Evolutionary conservation across 163 green algal genomes (phyloP), one percentile per base, ranked within the genome.

Genomic region (Chlamydomonas reinhardtii): DNA sequence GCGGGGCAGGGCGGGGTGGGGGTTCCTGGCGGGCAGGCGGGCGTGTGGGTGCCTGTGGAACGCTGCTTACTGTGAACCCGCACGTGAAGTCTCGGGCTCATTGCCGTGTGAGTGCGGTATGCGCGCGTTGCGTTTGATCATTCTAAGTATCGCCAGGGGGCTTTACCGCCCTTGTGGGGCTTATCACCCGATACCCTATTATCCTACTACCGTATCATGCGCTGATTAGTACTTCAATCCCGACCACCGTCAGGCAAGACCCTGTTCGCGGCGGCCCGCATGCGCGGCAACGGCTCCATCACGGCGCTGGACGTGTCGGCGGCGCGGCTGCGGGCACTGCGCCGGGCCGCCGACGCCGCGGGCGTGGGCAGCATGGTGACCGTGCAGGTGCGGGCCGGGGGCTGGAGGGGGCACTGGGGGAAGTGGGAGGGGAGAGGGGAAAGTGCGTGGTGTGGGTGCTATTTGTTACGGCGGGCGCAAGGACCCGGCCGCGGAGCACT

Each of bases 191-290:
- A n/a, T n/a, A n/a, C n/a, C n/a, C n/a, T n/a, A n/a, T n/a, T n/a
- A n/a, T n/a, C n/a, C n/a, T n/a, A n/a, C n/a, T n/a, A n/a, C n/a
- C n/a, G n/a, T n/a, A n/a, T n/a, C n/a, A n/a, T n/a, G n/a, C n/a
- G n/a, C n/a, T n/a, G n/a, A n/a, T n/a, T n/a, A n/a, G n/a, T n/a
- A n/a, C n/a, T n/a, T n/a, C n/a, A n/a, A n/a, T n/a, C n/a, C n/a
- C n/a, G n/a, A n/a, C n/a, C n/a, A n/a, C n/a, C 27, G 4, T 5
- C 62, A 29, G 96, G 97, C 68, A 99, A 99, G 90, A 86, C 94
- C 9, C 87, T 97, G 34, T 97, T 95, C 85, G 85, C 93, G 70
- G 92, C 96, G 14, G 77, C 91, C 15, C 84, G 92, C 66, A 97
- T 87, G 81, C 56, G 39, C 20, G 66, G 65, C 34, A 74, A 89